phyloP scores from a whole-genome alignment of 495 filamentous ascomycete species.

The Aspergillus affinis region DNA sequence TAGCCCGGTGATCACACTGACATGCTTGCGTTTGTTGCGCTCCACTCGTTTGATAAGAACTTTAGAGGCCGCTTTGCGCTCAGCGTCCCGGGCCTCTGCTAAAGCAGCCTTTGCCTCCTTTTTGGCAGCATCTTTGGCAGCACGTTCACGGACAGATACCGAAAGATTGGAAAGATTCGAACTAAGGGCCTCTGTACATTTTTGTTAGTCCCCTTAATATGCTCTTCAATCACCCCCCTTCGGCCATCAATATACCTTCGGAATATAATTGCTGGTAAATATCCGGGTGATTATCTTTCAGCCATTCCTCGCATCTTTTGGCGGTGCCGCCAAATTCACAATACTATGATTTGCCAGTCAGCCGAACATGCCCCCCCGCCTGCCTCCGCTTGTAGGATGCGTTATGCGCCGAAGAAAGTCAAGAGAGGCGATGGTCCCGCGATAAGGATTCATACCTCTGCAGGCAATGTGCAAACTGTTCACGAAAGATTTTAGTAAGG shows the following conservation, averaged over 20 bases:
- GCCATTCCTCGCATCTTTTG: conserved; percentile 98
- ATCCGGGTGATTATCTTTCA: conserved; percentile 68
- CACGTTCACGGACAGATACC: conserved; percentile 84
- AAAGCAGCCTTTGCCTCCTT: conserved; percentile 90
- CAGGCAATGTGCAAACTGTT: conserved; percentile 86
- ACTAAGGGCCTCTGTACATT: conserved; percentile 67
- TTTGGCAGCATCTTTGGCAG: conserved; percentile 90
- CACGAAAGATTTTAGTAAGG: neutral
- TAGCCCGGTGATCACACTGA: conserved; percentile 84
- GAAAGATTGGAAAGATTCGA: conserved; percentile 82
- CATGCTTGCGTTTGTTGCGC: conserved; percentile 94
- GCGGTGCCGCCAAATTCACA: conserved; percentile 98
- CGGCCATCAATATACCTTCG: conserved; percentile 53
- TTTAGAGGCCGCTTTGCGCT: conserved; percentile 73
- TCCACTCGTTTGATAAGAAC: conserved; percentile 94
- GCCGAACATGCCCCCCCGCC: neutral
- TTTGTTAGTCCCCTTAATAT: neutral
- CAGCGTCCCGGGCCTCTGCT: conserved; percentile 74
- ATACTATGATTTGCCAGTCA: conserved; percentile 60
- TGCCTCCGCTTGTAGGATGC: neutral
- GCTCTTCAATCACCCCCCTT: neutral
- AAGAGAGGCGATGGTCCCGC: neutral
- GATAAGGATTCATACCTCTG: conserved; percentile 65
- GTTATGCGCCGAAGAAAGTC: neutral
- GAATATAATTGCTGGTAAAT: conserved; percentile 81